Evolutionary conservation across 2,329 filamentous ascomycete species (phyloP).

Genomic region (Cryphonectria japonica): DNA sequence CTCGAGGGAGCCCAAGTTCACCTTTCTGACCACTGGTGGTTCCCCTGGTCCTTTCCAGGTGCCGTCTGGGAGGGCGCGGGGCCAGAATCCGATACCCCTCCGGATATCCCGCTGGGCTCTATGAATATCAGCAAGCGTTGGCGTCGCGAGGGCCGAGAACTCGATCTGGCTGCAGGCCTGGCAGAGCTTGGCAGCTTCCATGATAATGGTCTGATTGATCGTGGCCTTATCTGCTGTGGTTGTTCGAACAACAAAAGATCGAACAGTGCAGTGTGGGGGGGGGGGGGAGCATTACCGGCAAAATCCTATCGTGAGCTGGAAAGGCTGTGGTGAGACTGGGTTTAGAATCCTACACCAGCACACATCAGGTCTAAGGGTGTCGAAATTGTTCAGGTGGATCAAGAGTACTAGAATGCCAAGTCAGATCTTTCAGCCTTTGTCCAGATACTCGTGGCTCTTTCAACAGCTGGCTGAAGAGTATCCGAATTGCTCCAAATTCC

Average conservation of each 20-base stretch:
- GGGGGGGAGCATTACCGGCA: not conserved
- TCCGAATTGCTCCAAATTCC: too few relatives aligned
- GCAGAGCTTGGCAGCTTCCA: not conserved
- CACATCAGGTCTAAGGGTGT: not conserved
- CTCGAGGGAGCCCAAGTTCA: not conserved
- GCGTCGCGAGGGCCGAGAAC: constrained; percentile 3
- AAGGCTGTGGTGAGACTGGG: not conserved
- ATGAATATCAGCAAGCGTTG: not conserved
- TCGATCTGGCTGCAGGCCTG: not conserved
- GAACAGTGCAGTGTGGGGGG: not conserved
- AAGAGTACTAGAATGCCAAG: not conserved
- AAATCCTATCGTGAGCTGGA: not conserved
- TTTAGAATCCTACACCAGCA: not conserved
- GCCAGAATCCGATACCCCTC: not conserved
- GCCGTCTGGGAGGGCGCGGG: not conserved
- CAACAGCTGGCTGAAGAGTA: too few relatives aligned
- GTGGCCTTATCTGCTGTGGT: not conserved
- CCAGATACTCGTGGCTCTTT: too few relatives aligned
- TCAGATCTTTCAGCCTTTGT: not conserved
- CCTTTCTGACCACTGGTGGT: not conserved
- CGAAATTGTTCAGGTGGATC: not conserved
- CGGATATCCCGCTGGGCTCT: not conserved
- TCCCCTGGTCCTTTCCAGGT: not conserved
- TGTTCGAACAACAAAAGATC: not conserved
- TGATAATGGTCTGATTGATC: not conserved